These are phyloP conservation scores for Beauveria rudraprayagi DNA, from an alignment of 2,329 filamentous ascomycete genomes.

Conservation along the genomic window DNA sequence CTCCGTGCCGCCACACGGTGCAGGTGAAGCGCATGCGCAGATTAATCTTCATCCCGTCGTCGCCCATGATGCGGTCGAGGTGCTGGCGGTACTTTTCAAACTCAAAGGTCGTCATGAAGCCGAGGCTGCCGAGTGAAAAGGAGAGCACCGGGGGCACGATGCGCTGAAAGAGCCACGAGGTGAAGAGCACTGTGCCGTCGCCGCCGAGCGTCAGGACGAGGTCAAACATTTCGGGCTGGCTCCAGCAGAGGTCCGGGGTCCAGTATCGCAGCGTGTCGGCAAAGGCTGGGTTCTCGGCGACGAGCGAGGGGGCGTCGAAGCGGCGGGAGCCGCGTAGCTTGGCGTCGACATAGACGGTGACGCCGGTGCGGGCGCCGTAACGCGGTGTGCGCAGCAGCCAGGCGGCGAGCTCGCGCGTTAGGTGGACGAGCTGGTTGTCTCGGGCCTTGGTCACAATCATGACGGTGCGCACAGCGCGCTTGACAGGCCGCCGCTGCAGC, in stretches of 20 bases:
- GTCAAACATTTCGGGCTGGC: constrained; percentile 88
- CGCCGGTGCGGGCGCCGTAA: constrained; percentile 81
- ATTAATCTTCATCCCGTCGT: constrained; percentile 93
- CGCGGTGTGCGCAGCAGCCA: constrained; percentile 86
- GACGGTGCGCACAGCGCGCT: constrained; percentile 81
- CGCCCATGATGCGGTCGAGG: constrained; percentile 83
- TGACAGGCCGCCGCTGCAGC: constrained; percentile 84
- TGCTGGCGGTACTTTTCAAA: constrained; percentile 84
- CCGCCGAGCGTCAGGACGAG: constrained; percentile 82
- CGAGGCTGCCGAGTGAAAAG: constrained; percentile 75
- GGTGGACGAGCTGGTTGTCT: constrained; percentile 83
- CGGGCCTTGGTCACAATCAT: constrained; percentile 99
- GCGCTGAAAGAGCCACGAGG: constrained; percentile 86
- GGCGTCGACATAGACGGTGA: constrained; percentile 97
- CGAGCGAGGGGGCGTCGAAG: constrained; percentile 67
- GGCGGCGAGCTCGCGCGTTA: constrained; percentile 78
- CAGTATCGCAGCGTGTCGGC: constrained; percentile 85
- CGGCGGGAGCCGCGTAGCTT: constrained; percentile 84
- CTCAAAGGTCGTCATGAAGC: constrained; percentile 83
- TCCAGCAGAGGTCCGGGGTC: constrained; percentile 94
- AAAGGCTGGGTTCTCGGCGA: constrained; percentile 68
- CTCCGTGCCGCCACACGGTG: constrained; percentile 76
- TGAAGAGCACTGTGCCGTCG: constrained; percentile 81
- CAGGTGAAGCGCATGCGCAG: constrained; percentile 98
- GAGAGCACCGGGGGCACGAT: constrained; percentile 78